Evolutionary conservation across 2,329 filamentous ascomycete genomes (phyloP).

Genomic region (Ascochyta koolunga): DNA sequence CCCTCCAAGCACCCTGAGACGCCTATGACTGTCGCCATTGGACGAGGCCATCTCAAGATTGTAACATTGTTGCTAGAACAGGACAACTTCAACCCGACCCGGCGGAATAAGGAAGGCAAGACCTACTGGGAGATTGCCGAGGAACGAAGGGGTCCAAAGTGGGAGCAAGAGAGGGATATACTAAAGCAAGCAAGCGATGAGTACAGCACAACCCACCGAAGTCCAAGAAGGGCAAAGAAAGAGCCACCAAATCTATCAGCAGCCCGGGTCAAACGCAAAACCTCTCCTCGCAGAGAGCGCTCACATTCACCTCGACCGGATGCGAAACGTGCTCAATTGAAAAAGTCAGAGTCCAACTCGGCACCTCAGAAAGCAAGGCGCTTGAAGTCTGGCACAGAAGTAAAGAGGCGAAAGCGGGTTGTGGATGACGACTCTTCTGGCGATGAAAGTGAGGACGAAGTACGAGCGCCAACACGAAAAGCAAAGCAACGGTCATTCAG

Average conservation of each 20-base stretch:
- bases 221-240: conserved; percentile 43
- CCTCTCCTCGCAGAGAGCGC: conserved; percentile 41
- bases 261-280: conserved; percentile 40
- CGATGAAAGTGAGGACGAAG: conserved; percentile 47
- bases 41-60: conserved; percentile 83
- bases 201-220: conserved; percentile 45
- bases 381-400: conserved; percentile 43
- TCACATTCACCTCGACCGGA: conserved; percentile 43
- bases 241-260: conserved; percentile 36
- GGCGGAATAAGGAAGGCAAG: conserved; percentile 72
- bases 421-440: conserved; percentile 44
- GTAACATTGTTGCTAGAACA: conserved; percentile 80
- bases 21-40: conserved; percentile 92
- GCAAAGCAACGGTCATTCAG: conserved; percentile 42
- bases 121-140: conserved; percentile 88
- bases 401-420: conserved; percentile 40
- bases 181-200: conserved; percentile 77
- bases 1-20: conserved; percentile 85
- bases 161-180: conserved; percentile 85
- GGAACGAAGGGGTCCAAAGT: conserved; percentile 81
- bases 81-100: conserved; percentile 80
- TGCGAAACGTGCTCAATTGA: conserved; percentile 30
- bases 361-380: conserved; percentile 43
- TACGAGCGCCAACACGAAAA: conserved; percentile 44
- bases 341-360: conserved; percentile 28